Evolutionary conservation across 2,329 filamentous ascomycete species (phyloP), one percentile per base, ranked within the genome.

Genomic region (Stagonosporopsis vannaccii): DNA sequence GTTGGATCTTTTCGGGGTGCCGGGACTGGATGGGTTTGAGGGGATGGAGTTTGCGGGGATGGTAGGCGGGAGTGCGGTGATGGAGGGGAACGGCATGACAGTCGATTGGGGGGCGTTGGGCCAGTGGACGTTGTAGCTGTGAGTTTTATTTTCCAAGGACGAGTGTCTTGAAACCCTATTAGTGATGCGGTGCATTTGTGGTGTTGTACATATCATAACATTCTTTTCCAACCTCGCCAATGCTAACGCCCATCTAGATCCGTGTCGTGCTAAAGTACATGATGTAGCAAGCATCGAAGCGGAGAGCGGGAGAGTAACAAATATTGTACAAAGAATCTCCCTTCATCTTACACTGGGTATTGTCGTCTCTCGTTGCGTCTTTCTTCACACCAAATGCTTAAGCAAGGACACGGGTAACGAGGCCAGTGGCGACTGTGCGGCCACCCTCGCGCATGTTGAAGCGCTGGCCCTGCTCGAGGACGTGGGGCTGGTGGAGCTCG

Each of bases 371-470:
- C 26, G 17, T 52, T 37, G 50, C 32, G 37, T 26, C 40, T 47
- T 23, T 45, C 45, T 33, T 56, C 33, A 20, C 17, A 33, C 44
- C 44, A 23, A 22, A 49, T n/a, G 50, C 47, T 67, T 74, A 76
- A 59, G 70, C 72, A 6, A 76, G 46, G 40, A 77, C 67, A 47
- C 69, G 75, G 30, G 75, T 77, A 13, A 77, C 70, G 8, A 77
- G 67, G 61, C 75, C 75, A 58, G 75, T 77, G 41, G 75, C 75
- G 43, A 77, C 74, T 32, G 75, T 77, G 52, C 91, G 87, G 71
- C 94, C 93, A 82, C 95, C 95, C 84, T 99, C 95, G 80, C 95
- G 91, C 76, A 99, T 88, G 84, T 98, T 99, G 87, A 99, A 95
- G 72, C 95, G 91, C 84, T 97, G 92, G 69, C 95, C 94, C 61